Base-by-base conservation (phyloP, 1,139 yeast species). In the Suhomyces chickasaworum region DNA sequence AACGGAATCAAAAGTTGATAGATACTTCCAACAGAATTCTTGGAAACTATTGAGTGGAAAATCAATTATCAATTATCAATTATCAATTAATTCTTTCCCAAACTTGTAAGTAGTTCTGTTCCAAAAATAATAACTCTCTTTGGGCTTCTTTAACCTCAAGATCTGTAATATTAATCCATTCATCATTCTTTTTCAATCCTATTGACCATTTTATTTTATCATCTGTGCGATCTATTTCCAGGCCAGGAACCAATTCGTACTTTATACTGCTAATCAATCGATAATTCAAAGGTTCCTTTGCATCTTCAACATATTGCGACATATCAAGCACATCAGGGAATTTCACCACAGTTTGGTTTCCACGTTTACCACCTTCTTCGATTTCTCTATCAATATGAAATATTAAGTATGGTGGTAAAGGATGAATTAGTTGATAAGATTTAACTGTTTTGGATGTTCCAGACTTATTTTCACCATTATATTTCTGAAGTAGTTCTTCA, bases 321-420 rank as follows among this genome's bases (percentile, higher is more conserved):
- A 78, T 60, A 48, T 77, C 77, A 38, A 79, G 56, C 3, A 63
- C 65, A 1, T 75, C 66, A 4, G 85, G 80, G 57, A 80, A 86
- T 41, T 78, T 82, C 2, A 88, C 87, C 25, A 86, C 78, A 0
- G 87, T 83, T 33, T 81, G 81, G 56, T 84, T 86, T 41, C 81
- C 68, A 46, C 70, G 65, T 10, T 63, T 55, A 25, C 59, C 56
- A 1, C 38, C 44, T 16, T 37, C 29, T 12, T 63, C 54, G 48
- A 80, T 71, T 8, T 56, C 58, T 46, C 93, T 71, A 50, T 84
- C 81, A 47, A 82, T 71, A 58, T 81, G 82, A 1, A 87, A 56
- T 1, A 83, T 63, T 22, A 88, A 59, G 50, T 68, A 78, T 27
- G 73, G 71, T 0, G 95, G 95, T 21, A 73, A 61, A 23, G 69